Evolutionary conservation across 176 grass and related monocot genomes (phyloP).

Genomic region (Bromus sterilis): DNA sequence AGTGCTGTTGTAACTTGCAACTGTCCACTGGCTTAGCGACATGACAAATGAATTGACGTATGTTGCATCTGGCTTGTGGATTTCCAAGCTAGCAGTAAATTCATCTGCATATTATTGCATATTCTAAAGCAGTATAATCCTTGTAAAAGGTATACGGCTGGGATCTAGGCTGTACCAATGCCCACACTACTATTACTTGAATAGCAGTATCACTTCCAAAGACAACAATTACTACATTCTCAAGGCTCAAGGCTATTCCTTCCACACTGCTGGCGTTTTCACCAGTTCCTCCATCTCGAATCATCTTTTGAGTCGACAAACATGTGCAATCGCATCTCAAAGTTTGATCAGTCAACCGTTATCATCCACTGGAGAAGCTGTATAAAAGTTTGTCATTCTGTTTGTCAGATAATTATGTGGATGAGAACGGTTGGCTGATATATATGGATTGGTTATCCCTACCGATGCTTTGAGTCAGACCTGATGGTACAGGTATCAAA

Average conservation of each 20-base stretch:
- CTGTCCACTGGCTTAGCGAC: neutral
- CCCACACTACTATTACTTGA: neutral
- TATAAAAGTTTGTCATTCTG: neutral
- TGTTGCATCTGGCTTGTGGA: neutral
- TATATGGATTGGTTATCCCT: neutral
- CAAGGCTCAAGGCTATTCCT: neutral
- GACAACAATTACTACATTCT: neutral
- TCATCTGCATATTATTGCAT: neutral
- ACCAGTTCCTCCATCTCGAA: conserved; percentile 7
- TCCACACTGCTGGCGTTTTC: conserved; percentile 5
- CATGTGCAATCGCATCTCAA: neutral
- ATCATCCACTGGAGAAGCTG: neutral
- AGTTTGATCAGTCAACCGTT: neutral
- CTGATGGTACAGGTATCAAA: neutral
- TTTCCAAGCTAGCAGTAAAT: neutral
- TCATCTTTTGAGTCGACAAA: neutral
- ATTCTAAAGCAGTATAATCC: neutral
- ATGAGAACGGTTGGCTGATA: neutral
- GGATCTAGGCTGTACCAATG: neutral
- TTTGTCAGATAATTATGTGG: neutral
- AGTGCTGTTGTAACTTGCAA: conserved; percentile 29
- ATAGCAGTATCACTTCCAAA: neutral
- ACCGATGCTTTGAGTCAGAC: neutral
- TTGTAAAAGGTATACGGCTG: neutral
- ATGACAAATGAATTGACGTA: neutral